phyloP scores from a whole-genome alignment of 495 filamentous ascomycete species.

The Patellaria atrata region DNA sequence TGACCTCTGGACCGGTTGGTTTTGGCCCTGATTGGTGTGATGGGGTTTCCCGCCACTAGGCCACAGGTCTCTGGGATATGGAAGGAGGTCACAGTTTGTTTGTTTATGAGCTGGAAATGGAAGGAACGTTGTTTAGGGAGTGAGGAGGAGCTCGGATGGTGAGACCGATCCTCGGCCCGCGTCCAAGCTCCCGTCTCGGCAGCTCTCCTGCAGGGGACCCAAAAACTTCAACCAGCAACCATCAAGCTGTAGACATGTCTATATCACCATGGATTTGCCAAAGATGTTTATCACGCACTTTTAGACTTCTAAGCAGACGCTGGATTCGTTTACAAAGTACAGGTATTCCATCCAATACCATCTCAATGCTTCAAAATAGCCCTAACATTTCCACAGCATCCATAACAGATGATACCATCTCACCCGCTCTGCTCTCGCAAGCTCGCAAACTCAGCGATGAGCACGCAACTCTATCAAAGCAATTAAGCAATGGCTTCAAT shows the following conservation, averaged over 20 bases:
- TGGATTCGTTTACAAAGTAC: slow-evolving; percentile 14
- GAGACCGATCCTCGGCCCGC: no score
- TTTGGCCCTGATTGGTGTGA: no score
- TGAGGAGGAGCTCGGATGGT: no score
- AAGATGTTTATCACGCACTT: slow-evolving; percentile 18
- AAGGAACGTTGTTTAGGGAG: no score
- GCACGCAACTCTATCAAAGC: slow-evolving; percentile 46
- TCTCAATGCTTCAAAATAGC: background rate
- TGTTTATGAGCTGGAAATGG: no score
- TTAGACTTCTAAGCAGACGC: slow-evolving; percentile 5
- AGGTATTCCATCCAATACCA: slow-evolving; percentile 5
- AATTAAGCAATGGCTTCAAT: slow-evolving; percentile 52
- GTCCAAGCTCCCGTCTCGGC: no score
- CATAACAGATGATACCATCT: slow-evolving; percentile 26
- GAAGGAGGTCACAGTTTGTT: no score
- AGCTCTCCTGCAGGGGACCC: no score
- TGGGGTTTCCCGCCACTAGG: no score
- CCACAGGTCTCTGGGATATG: no score
- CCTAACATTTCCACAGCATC: slow-evolving; percentile 5
- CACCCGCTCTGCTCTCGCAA: slow-evolving; percentile 45
- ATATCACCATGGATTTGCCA: slow-evolving; percentile 23
- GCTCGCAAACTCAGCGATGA: slow-evolving; percentile 51
- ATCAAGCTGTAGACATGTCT: slow-evolving; percentile 12
- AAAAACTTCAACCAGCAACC: background rate
- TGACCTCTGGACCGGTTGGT: no score